A percentile compares a stretch with the other conserved stretches of the same genome.
Evolutionary conservation across 148 eudicot species (phyloP).

Genomic region (Salicornia ramosissima): DNA sequence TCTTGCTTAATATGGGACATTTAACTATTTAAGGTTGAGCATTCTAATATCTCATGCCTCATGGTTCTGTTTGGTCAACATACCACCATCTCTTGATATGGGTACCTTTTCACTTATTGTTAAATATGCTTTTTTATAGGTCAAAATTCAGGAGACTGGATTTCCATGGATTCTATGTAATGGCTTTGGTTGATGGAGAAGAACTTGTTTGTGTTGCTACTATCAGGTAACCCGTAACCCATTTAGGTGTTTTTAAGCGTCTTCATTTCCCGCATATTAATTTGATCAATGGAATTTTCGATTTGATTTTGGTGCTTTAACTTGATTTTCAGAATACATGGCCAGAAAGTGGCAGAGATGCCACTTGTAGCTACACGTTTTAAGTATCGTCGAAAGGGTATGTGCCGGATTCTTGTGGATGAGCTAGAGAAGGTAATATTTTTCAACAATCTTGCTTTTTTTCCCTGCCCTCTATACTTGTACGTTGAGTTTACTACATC

Average conservation of each 20-base stretch:
- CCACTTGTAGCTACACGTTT: conserved; percentile 54
- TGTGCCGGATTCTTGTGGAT: conserved; percentile 48
- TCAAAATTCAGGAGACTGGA: conserved; percentile 42
- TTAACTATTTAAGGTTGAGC: conserved; percentile 4
- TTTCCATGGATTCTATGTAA: conserved; percentile 50
- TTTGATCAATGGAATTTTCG: conserved; percentile 1
- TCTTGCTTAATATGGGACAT: neutral
- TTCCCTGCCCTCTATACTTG: neutral
- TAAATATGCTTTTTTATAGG: conserved; percentile 20
- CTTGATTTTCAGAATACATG: conserved; percentile 39
- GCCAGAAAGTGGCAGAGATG: conserved; percentile 53
- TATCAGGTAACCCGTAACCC: conserved; percentile 41
- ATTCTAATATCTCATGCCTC: neutral
- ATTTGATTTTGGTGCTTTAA: conserved; percentile 7
- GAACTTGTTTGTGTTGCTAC: conserved; percentile 50
- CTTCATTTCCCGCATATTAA: neutral
- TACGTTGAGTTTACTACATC: neutral
- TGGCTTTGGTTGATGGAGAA: conserved; percentile 37
- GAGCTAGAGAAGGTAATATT: conserved; percentile 51
- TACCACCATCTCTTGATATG: neutral
- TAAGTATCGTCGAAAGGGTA: conserved; percentile 49
- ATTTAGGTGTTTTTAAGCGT: conserved; percentile 2
- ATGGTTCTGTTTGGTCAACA: neutral
- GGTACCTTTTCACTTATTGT: neutral
- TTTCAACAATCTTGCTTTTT: neutral